These are phyloP conservation scores for Aaosphaeria arxii DNA, from an alignment of 2,329 filamentous ascomycete species.

Conservation along the genomic window DNA sequence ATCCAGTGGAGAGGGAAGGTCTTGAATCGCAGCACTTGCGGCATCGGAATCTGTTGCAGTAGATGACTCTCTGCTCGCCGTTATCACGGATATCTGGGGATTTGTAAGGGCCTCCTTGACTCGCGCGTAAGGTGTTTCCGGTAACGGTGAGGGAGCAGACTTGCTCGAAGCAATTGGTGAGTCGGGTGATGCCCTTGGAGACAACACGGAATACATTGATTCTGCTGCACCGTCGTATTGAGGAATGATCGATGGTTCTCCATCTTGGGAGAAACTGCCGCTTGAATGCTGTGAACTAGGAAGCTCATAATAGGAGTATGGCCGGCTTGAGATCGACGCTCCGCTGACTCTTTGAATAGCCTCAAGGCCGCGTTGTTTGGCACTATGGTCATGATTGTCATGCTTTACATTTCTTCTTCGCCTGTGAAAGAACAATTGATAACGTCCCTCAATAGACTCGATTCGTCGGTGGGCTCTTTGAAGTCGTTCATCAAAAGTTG, in stretches of 20 bases:
- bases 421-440: conserved; percentile 4
- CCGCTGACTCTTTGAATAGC: conserved; percentile 13
- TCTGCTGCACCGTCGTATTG: conserved; percentile 20
- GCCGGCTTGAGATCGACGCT: conserved; percentile 22
- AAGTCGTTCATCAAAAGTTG: conserved; percentile 3
- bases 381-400: background rate
- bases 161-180: conserved; percentile 11
- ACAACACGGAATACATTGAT: conserved; percentile 20
- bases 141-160: conserved; percentile 14
- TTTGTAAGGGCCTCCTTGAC: no score
- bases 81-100: no score
- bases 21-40: conserved; percentile 12
- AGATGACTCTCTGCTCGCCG: background rate
- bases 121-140: conserved; percentile 20
- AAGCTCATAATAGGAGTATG: conserved; percentile 33
- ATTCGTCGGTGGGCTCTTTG: background rate
- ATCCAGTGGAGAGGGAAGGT: conserved; percentile 25
- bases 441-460: conserved; percentile 4
- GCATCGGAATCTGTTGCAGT: conserved; percentile 13
- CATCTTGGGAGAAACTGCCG: conserved; percentile 12
- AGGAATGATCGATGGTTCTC: conserved; percentile 5
- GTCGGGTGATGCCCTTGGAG: background rate
- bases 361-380: background rate
- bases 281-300: conserved; percentile 23
- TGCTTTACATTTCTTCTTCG: background rate